Conservation (phyloP, 106 monocot species). For the Dioscorea dumetorum region DNA sequence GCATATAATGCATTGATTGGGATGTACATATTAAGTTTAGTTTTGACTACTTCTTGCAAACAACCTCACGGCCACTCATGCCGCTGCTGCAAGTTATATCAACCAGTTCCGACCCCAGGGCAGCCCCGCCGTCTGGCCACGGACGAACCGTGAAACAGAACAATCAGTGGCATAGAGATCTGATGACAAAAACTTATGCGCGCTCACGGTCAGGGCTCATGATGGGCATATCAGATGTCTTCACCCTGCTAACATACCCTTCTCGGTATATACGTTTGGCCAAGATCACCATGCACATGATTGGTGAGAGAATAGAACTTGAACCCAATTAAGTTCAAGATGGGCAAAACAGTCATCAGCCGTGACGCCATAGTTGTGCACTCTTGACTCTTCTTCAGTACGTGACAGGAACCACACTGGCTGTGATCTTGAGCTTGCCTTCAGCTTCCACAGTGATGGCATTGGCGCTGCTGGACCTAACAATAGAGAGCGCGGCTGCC, state of each 20-base stretch:
- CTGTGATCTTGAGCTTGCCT: not conserved
- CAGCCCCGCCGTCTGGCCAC: not conserved
- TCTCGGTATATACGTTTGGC: conserved; percentile 13
- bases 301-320: conserved; percentile 4
- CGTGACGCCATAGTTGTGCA: conserved; percentile 4
- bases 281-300: conserved; percentile 13
- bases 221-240: conserved; percentile 13
- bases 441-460: conserved; percentile 7
- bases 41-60: conserved; percentile 10
- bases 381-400: conserved; percentile 8
- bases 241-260: conserved; percentile 6
- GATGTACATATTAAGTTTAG: too few relatives aligned
- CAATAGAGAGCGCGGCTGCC: not conserved
- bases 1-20: too few relatives aligned
- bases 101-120: not conserved
- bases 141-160: conserved; percentile 6
- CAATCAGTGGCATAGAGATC: conserved; percentile 21
- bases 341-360: conserved; percentile 19
- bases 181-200: conserved; percentile 7
- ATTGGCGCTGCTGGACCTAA: not conserved
- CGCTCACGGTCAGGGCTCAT: conserved; percentile 27
- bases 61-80: conserved; percentile 6
- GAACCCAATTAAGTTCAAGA: conserved; percentile 15
- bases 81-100: conserved; percentile 8
- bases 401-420: conserved; percentile 11